Base-by-base conservation (phyloP, 208 protist genomes). In the Acanthamoeba culbertsoni region DNA sequence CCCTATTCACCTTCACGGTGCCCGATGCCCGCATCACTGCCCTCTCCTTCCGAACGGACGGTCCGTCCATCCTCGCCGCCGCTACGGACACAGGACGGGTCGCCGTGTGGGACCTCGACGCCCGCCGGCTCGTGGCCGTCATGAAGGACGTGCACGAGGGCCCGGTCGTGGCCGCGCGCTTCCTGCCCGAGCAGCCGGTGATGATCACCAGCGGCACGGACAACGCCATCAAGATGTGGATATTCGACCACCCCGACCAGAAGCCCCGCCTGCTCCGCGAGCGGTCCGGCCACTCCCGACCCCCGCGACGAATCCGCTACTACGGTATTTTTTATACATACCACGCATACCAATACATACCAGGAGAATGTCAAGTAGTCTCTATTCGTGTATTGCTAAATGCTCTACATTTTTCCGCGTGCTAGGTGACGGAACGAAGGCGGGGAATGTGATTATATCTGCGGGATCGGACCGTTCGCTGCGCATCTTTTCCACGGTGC, bases 21-120 rank as follows among this genome's bases (percentile, higher is more conserved):
- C 37, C 71, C 12, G 79, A 86, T 20, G 75, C 88, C 4, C 2
- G 16, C 20, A 77, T 96, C 10, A 93, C 75, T 12, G 46, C 86
- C 0, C 79, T 96, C 8, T 48, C 93, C 23, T 96, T 96, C 94
- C 59, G 95, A n/a, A 95, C 82, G 31, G 79, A 92, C 42, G 93
- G 89, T 8, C 59, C 59, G 8, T 31, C 89, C 7, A 59, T 95
- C 35, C 43, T 96, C 18, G 92, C 43, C 1, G 45, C 93, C 31
- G 33, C 8, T 3, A 84, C 28, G 33, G 2, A 26, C 18, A 18
- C 18, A 28, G 95, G 95, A 7, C 23, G 65, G 12, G 3, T 96
- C 26, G 35, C 62, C 0, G 40, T 96, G 6, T 96, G 95, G 95
- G 94, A 96, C 53, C 59, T 96, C n/a, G 62, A 95, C 1, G 73